Evolutionary conservation across 106 monocot species (phyloP), one percentile per base, ranked within the genome.

Genomic region (Xerophyta viscosa): DNA sequence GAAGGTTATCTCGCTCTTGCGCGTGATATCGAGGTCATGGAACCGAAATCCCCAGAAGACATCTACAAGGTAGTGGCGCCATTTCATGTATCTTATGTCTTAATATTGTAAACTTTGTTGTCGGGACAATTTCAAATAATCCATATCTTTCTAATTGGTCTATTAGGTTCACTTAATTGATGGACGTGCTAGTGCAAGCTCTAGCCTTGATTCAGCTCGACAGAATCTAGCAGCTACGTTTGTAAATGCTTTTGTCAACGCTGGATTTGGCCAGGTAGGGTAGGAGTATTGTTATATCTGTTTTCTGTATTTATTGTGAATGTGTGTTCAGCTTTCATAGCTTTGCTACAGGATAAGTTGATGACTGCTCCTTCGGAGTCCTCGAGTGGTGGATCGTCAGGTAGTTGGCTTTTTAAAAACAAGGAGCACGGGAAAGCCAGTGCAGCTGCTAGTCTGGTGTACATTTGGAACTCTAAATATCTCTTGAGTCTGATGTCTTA

Each of bases 161-260:
- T 46, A 6, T 50, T 60, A 98, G 96, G 89, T 65, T 10, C 96
- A 98, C 50, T 73, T 98, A 66, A 90, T 90, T 79, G 96, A 96
- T 74, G 96, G 96, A 14, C 85, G 86, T 30, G 71, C 82, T 8
- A 82, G 79, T 77, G 65, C 85, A 57, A 90, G 86, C 67, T 79
- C 89, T 31, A 82, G 76, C 61, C 71, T 86, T 57, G 96, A 98
- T 64, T 98, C 96, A 31, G 96, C 96, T 0, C 52, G 89, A 41
- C 96, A 98, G 72, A 98, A 98, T 71, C 54, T 98, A 26, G 96
- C 96, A 21, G 96, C 96, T 14, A 90, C 96, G 11, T 98, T 98
- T 77, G 96, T 98, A 26, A 98, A 98, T 86, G 96, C 90, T 53
- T 98, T 98, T 71, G 89, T 90, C 3, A 98, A 96, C 79, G 96